Evolutionary conservation across 306 rosid species (phyloP), one percentile per base, ranked within the genome.

Genomic region (Ormosia emarginata): DNA sequence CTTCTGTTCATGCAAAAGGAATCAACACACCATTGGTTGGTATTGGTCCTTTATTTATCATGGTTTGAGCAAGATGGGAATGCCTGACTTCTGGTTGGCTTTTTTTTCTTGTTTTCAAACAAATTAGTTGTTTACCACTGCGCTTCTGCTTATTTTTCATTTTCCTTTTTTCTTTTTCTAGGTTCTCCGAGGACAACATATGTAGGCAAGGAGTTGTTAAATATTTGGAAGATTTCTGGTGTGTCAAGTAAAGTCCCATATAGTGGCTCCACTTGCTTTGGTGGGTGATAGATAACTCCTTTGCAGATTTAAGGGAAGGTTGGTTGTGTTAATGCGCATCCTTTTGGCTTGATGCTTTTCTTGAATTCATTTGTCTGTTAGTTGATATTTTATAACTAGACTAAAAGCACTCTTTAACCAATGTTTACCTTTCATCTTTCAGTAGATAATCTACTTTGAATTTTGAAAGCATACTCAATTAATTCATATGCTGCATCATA

Each of bases 1-100:
- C 59, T 83, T 67, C 81, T 86, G 70, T 82, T 88, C 91, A 84
- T 89, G 86, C 89, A 86, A 81, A 85, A 76, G 57, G 78, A 86
- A 83, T 44, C 56, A 59, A 24, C 67, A 49, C 65, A 77, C 73
- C 76, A 77, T 72, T 61, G 79, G 71, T 70, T 61, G 79, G 71
- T 70, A 30, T 78, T 83, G 63, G 80, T 78, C 67, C 62, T 82
- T 66, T 8, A n/a, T 81, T 81, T 78, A 58, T 80, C 79, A 85
- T 61, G 79, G 78, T 63, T 78, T 69, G 86, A 75, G 85, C 79
- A 85, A 71, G 80, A 18, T 67, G 56, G 74, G 41, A 67, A 57
- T 73, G 85, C 85, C 71, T 61, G 64, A 74, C 82, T 74, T 64
- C 75, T 79, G 73, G 67, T 83, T 88, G 74, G 78, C 79, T 78